Evolutionary conservation across 129 eudicot genomes (phyloP), one percentile per base, ranked within the genome.

Genomic region (Ambrosia trifida): DNA sequence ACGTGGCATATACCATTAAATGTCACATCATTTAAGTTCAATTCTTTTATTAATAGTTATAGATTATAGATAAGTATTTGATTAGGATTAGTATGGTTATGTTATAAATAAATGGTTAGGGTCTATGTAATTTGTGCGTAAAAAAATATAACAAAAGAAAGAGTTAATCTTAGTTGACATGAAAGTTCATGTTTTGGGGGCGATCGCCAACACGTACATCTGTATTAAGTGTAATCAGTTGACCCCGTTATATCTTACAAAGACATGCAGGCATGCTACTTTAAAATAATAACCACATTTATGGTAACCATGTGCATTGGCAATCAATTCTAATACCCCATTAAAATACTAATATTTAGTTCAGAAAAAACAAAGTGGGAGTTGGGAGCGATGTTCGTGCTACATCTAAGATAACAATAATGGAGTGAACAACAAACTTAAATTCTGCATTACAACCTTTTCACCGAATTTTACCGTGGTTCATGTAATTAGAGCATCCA

Each of bases 271-370:
- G 44, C 65, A 16, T 70, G 45, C 36, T 35, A 53, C 65, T 16
- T 16, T 65, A 19, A 24, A 65, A 43, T 41, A 65, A 52, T 36
- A 70, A 38, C 74, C 5, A 70, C 64, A 70, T 70, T 70, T 70
- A 70, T 70, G 11, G 74, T 70, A 52, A 38, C 8, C 74, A 70
- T 70, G 74, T 70, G 74, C 64, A 38, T 70, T 70, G 31, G 24
- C 32, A 38, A 36, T 53, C 19, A 70, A 7, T 67, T 67, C 30
- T 70, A 69, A 18, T 19, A 35, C 59, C 50, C 38, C 74, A 38
- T 50, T 35, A 52, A 56, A 70, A 11, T 36, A 36, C 31, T 52
- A 36, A 53, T 19, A 52, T 70, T 70, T 45, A 53, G 52, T 35
- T 41, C 49, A 50, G 46, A 51, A 32, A 50, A 50, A 47, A 51